phyloP scores from a whole-genome alignment of 2,329 filamentous ascomycete species.

The Botryotinia calthae region DNA sequence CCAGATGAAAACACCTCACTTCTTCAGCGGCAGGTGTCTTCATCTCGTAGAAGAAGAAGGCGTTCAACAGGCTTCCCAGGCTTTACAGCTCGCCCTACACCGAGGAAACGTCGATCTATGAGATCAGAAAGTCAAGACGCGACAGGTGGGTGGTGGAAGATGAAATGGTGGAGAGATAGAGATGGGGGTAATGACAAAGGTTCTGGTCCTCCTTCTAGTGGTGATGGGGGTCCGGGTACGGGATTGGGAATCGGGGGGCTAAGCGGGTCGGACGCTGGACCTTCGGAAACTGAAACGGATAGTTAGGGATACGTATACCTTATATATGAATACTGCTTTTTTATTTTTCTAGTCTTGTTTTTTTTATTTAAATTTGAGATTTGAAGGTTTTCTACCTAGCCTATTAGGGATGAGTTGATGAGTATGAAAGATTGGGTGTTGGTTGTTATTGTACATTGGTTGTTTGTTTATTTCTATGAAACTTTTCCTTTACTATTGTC shows the following conservation, averaged over 20 bases:
- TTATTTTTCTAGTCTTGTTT: neutral
- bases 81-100: conserved; percentile 50
- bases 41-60: conserved; percentile 45
- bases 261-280: neutral
- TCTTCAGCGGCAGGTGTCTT: conserved; percentile 27
- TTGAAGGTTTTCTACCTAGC: neutral
- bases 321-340: neutral
- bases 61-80: conserved; percentile 62
- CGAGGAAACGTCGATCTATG: conserved; percentile 29
- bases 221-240: neutral
- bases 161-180: conserved; percentile 51
- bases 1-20: conserved; percentile 33
- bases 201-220: conserved; percentile 22
- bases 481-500: neutral
- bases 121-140: conserved; percentile 47
- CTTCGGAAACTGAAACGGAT: neutral
- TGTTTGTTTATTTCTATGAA: neutral
- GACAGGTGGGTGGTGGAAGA: conserved; percentile 51
- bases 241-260: neutral
- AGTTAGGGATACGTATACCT: conserved; percentile 1
- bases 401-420: neutral
- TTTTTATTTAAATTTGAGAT: neutral
- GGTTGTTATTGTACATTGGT: neutral
- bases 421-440: neutral
- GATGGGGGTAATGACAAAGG: conserved; percentile 25